Evolutionary conservation across 176 grass and related monocot species (phyloP).

Genomic region (Musa itinerans): DNA sequence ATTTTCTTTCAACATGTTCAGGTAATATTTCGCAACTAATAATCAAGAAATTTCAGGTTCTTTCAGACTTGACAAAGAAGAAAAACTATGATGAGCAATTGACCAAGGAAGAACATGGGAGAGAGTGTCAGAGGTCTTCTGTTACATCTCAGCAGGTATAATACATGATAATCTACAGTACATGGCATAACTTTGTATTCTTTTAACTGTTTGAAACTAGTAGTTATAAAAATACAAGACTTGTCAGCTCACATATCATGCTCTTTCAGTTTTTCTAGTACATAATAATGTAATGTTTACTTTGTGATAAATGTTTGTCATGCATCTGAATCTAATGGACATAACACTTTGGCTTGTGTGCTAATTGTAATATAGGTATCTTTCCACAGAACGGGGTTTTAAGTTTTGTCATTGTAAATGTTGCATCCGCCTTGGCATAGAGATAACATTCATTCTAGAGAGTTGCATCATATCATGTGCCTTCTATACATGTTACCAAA

Average conservation of each 20-base stretch:
- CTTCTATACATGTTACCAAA: no score
- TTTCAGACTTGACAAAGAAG: slow-evolving; percentile 91
- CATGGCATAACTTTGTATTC: neutral
- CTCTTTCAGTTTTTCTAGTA: neutral
- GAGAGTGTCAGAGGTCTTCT: slow-evolving; percentile 52
- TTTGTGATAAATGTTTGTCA: neutral
- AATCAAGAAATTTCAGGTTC: slow-evolving; percentile 41
- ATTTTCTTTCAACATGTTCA: neutral
- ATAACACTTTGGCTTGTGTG: neutral
- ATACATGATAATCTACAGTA: neutral
- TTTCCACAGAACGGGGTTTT: neutral
- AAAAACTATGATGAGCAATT: slow-evolving; percentile 78
- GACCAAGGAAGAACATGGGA: slow-evolving; percentile 74
- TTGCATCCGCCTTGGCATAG: no score
- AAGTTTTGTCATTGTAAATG: no score
- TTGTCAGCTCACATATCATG: neutral
- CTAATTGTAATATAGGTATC: neutral
- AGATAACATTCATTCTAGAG: no score
- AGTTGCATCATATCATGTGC: no score
- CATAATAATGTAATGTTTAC: neutral
- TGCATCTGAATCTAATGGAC: neutral
- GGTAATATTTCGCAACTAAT: slow-evolving; percentile 12
- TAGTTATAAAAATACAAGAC: neutral
- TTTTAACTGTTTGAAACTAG: neutral
- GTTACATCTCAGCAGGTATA: slow-evolving; percentile 64